phyloP scores from a whole-genome alignment of 2,329 filamentous ascomycete genomes.

The Epichloe gansuensis region DNA sequence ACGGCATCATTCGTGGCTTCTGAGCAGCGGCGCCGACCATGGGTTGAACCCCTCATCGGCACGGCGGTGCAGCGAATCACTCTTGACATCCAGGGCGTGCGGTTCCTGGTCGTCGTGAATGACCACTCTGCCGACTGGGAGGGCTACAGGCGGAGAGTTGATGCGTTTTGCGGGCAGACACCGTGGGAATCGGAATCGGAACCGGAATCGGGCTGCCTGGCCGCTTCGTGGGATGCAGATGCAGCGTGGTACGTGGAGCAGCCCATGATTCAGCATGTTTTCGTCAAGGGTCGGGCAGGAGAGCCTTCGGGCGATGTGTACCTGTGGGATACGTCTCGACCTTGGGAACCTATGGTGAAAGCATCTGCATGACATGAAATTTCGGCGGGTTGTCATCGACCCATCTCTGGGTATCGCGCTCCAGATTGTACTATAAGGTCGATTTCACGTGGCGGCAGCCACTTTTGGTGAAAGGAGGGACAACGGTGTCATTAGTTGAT shows the following conservation, averaged over 20 bases:
- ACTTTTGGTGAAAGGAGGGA: not conserved
- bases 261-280: slow-evolving; percentile 20
- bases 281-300: slow-evolving; percentile 23
- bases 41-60: slow-evolving; percentile 13
- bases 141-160: slow-evolving; percentile 21
- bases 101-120: slow-evolving; percentile 28
- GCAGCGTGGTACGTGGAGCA: not conserved
- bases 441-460: not conserved
- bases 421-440: not conserved
- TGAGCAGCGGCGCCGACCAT: slow-evolving; percentile 10
- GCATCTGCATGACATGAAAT: slow-evolving; percentile 18
- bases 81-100: slow-evolving; percentile 26
- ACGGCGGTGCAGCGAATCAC: slow-evolving; percentile 21
- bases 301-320: slow-evolving; percentile 25
- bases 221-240: not conserved
- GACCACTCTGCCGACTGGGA: slow-evolving; percentile 22
- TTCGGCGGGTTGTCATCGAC: not conserved
- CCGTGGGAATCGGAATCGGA: slow-evolving; percentile 12
- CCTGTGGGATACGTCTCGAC: slow-evolving; percentile 27
- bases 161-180: slow-evolving; percentile 20
- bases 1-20: slow-evolving; percentile 23
- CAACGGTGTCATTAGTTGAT: not conserved
- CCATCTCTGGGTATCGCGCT: not conserved
- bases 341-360: slow-evolving; percentile 33
- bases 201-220: slow-evolving; percentile 14